Evolutionary conservation across 192 early-diverging fungal species (phyloP).

Genomic region (Jimgerdemannia lactiflua): DNA sequence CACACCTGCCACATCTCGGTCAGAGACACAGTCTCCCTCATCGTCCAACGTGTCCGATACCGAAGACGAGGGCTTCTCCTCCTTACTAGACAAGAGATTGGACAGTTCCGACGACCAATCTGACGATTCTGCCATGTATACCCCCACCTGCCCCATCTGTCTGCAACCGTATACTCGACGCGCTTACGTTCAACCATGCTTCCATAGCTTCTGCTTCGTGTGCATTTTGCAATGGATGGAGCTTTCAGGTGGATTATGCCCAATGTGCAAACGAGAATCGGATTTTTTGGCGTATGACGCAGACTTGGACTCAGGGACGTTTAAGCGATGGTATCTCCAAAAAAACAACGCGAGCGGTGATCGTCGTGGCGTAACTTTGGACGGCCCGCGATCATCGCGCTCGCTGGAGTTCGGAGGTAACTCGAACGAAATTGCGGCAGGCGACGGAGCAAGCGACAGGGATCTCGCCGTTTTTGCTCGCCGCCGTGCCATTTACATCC

Average conservation of each 20-base stretch:
- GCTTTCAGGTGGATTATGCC: conserved; percentile 14
- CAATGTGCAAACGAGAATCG: conserved; percentile 18
- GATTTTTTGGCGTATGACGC: conserved; percentile 15
- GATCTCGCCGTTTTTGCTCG: not conserved
- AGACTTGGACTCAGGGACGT: conserved; percentile 14
- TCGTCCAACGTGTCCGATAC: not conserved
- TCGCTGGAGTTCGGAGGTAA: not conserved
- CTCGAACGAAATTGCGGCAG: not conserved
- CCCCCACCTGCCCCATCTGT: conserved; percentile 21
- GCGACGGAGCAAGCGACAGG: not conserved
- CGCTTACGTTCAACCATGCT: conserved; percentile 21
- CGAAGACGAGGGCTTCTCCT: not conserved
- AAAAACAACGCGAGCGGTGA: not conserved
- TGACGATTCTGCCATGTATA: not conserved
- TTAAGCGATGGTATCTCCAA: conserved; percentile 17
- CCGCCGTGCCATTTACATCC: not conserved
- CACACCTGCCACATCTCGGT: not conserved
- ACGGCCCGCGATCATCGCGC: not conserved
- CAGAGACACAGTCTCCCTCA: not conserved
- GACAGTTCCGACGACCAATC: not conserved
- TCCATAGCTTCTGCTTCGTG: conserved; percentile 23
- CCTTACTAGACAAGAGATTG: not conserved
- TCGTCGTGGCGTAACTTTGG: not conserved
- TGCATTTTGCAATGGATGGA: conserved; percentile 27
- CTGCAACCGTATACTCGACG: conserved; percentile 18